A percentile compares a stretch with the other conserved stretches of the same genome.
Conservation (phyloP, 1,139 yeast species). For the Candida pseudoviswanathii region DNA sequence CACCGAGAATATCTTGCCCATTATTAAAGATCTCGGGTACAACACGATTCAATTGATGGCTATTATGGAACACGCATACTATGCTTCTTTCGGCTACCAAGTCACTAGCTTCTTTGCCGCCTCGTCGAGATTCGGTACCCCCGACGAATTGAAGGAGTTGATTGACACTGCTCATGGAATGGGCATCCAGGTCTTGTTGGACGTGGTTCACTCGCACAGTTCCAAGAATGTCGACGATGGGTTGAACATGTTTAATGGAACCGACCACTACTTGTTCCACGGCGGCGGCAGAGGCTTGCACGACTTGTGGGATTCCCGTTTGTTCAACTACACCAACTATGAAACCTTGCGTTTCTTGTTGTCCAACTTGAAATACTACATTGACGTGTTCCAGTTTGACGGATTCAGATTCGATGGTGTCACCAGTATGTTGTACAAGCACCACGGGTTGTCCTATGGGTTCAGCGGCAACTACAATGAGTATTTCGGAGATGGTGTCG, state of each 20-base stretch:
- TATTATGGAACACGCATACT: slow-evolving; percentile 97
- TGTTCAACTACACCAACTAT: slow-evolving; percentile 87
- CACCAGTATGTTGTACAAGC: slow-evolving; percentile 87
- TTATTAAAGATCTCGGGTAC: slow-evolving; percentile 81
- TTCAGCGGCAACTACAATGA: slow-evolving; percentile 94
- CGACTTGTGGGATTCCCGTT: slow-evolving; percentile 91
- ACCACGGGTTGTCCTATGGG: slow-evolving; percentile 89
- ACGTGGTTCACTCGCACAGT: slow-evolving; percentile 95
- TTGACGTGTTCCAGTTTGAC: slow-evolving; percentile 85
- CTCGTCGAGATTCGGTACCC: slow-evolving; percentile 89
- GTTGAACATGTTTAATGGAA: slow-evolving; percentile 89
- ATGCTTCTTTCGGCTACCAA: slow-evolving; percentile 96
- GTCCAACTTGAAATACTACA: slow-evolving; percentile 82
- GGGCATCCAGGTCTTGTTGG: slow-evolving; percentile 85
- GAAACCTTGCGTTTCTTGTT: slow-evolving; percentile 87
- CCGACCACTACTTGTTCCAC: slow-evolving; percentile 94
- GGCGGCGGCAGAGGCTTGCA: slow-evolving; percentile 84
- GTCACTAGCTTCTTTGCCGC: slow-evolving; percentile 90
- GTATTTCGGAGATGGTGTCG: slow-evolving; percentile 81
- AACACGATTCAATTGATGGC: slow-evolving; percentile 97
- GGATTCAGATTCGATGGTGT: slow-evolving; percentile 98
- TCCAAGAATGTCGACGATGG: slow-evolving; percentile 95
- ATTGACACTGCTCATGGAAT: slow-evolving; percentile 89
- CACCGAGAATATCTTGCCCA: slow-evolving; percentile 78
- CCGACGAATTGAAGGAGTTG: slow-evolving; percentile 89